Conservation (phyloP, 2,329 filamentous ascomycete species). For the Talaromyces albobiverticillius region DNA sequence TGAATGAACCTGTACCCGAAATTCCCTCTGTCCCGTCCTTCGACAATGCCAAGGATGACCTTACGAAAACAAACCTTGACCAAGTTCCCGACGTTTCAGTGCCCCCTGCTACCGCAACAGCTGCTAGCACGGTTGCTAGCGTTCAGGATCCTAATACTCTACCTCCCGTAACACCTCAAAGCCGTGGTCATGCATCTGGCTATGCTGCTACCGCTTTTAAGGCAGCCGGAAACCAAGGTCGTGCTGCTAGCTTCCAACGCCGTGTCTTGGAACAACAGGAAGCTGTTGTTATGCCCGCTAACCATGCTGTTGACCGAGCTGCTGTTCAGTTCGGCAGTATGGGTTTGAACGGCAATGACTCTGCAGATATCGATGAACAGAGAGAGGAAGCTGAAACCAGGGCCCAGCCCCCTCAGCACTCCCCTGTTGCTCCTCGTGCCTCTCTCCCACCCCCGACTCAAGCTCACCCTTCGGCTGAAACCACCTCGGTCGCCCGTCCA, state of each 20-base stretch:
- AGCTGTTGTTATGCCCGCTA: constrained; percentile 95
- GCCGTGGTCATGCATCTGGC: constrained; percentile 60
- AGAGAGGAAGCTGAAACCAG: constrained; percentile 94
- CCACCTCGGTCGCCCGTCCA: constrained; percentile 53
- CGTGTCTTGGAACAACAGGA: constrained; percentile 93
- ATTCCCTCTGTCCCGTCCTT: constrained; percentile 44
- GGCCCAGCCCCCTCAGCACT: constrained; percentile 88
- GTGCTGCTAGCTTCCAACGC: constrained; percentile 77
- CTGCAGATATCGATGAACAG: constrained; percentile 80
- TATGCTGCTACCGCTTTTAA: constrained; percentile 81
- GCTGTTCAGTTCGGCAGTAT: constrained; percentile 96
- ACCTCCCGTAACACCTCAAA: constrained; percentile 48
- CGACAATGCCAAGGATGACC: constrained; percentile 71
- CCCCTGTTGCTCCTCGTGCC: constrained; percentile 80
- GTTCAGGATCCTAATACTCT: constrained; percentile 70
- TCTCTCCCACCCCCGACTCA: constrained; percentile 71
- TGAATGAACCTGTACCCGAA: constrained; percentile 31
- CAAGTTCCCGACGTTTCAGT: constrained; percentile 79
- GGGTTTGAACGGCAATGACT: constrained; percentile 69
- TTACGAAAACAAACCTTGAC: constrained; percentile 90
- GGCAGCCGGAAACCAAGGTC: constrained; percentile 61
- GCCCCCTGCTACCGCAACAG: constrained; percentile 75
- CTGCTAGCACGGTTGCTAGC: constrained; percentile 83
- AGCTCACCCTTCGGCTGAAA: constrained; percentile 31
- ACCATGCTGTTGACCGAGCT: constrained; percentile 88